Conservation (phyloP, 345 rosid genomes). For the Camelina laxa region DNA sequence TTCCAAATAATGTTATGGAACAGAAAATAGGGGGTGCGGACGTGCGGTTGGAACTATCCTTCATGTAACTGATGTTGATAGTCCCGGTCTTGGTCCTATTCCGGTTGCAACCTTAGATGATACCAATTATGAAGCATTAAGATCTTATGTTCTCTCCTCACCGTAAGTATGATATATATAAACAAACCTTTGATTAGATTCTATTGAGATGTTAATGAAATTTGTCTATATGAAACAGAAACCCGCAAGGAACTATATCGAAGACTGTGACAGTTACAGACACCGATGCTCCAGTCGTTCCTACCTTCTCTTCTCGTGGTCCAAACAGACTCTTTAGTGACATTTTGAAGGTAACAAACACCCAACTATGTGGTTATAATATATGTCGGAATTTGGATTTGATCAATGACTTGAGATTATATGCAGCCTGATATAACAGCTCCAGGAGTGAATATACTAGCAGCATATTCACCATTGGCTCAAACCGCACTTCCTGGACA, state of each 20-base stretch:
- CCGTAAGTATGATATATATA: slow-evolving; percentile 35
- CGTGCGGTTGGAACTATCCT: slow-evolving; percentile 51
- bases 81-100: slow-evolving; percentile 38
- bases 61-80: slow-evolving; percentile 23
- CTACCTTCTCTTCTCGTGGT: slow-evolving; percentile 59
- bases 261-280: slow-evolving; percentile 45
- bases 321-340: slow-evolving; percentile 52
- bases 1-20: not conserved
- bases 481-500: slow-evolving; percentile 33
- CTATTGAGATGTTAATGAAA: not conserved
- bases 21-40: slow-evolving; percentile 44
- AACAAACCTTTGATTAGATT: slow-evolving; percentile 36
- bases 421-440: slow-evolving; percentile 55
- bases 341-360: slow-evolving; percentile 47
- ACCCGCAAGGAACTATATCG: slow-evolving; percentile 45
- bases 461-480: slow-evolving; percentile 44
- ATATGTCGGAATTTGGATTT: not conserved
- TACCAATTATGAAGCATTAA: slow-evolving; percentile 26
- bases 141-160: slow-evolving; percentile 44
- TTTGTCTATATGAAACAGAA: slow-evolving; percentile 8
- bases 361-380: not conserved
- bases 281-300: slow-evolving; percentile 44
- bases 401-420: slow-evolving; percentile 20
- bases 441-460: slow-evolving; percentile 52
- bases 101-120: slow-evolving; percentile 37